Evolutionary conservation across 805 yeast genomes (phyloP), one percentile per base, ranked within the genome.

Genomic region (Kuraishia ogatae): DNA sequence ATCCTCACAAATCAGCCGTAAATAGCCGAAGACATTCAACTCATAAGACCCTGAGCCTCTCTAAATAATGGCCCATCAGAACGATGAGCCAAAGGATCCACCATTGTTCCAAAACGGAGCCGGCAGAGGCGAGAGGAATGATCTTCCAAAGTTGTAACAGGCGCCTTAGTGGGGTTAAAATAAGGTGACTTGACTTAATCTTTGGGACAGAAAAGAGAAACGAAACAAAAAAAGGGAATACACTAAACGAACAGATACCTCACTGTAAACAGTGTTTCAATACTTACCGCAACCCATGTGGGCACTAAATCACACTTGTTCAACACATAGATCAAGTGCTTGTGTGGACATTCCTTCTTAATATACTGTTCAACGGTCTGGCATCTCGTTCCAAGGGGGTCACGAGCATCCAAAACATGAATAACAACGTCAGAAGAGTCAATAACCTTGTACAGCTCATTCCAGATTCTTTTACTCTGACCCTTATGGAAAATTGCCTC

Each of bases 101-200:
- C 70, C 78, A 75, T 67, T 58, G 43, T 35, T 62, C 73, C 82
- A 77, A 71, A 78, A 77, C 83, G 84, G 71, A 69, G 62, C 58
- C 59, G 58, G 66, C 76, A 73, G 68, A 73, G 81, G 84, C 39
- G 85, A 79, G 68, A 74, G 72, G 71, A 75, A 89, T 81, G 63
- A 69, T 92, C 84, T 92, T 79, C 97, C 97, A 92, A 88, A 83
- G 96, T 85, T 82, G 93, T 93, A 92, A 93, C 97, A 92, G 97
- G 87, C 87, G 76, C 73, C 74, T 75, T 77, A 80, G 81, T 79
- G 75, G 70, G 69, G 64, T 55, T 59, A 52, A 35, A 54, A 62
- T 66, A 67, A 67, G 77, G 72, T 69, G 78, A 75, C 94, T 91
- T 87, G 94, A 87, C 94, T 78, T 82, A 75, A 84, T 80, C 93